A percentile compares a stretch with the other conserved stretches of the same genome.
Evolutionary conservation across 805 yeast species (phyloP).

Genomic region (Maudiozyma barnettii): DNA sequence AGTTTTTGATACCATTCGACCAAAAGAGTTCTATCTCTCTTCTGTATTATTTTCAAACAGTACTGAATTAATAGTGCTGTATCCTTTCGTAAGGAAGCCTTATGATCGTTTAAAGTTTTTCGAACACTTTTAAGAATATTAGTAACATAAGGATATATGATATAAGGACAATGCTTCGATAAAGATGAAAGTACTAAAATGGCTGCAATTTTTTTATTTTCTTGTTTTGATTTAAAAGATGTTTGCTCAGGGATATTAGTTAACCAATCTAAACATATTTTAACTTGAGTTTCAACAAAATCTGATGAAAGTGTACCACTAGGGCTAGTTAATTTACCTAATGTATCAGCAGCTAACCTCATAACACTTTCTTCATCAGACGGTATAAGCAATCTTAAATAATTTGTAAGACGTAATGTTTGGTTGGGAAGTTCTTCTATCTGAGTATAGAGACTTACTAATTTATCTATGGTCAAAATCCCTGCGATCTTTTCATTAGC

Average conservation of each 20-base stretch:
- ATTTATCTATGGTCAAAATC: conserved; percentile 74
- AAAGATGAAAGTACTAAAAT: conserved; percentile 68
- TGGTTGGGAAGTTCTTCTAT: conserved; percentile 73
- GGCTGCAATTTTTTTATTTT: conserved; percentile 79
- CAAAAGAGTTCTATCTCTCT: conserved; percentile 62
- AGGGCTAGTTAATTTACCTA: conserved; percentile 77
- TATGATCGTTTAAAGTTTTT: conserved; percentile 72
- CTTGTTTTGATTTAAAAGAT: conserved; percentile 44
- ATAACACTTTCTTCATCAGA: conserved; percentile 71
- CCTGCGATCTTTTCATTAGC: conserved; percentile 71
- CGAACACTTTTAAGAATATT: conserved; percentile 72
- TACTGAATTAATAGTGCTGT: conserved; percentile 68
- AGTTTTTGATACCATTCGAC: conserved; percentile 63
- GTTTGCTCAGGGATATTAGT: conserved; percentile 35
- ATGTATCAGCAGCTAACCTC: conserved; percentile 70
- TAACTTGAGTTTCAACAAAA: conserved; percentile 82
- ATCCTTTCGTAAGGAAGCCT: conserved; percentile 60
- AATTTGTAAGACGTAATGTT: conserved; percentile 75
- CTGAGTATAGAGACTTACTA: conserved; percentile 72
- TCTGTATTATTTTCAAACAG: conserved; percentile 65
- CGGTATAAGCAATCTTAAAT: conserved; percentile 63
- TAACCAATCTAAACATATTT: conserved; percentile 78
- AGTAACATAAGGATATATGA: conserved; percentile 62
- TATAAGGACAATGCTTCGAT: conserved; percentile 74
- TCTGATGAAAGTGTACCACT: conserved; percentile 83